Base-by-base conservation (phyloP, 2,329 filamentous ascomycete genomes). In the Fusarium sp. region DNA sequence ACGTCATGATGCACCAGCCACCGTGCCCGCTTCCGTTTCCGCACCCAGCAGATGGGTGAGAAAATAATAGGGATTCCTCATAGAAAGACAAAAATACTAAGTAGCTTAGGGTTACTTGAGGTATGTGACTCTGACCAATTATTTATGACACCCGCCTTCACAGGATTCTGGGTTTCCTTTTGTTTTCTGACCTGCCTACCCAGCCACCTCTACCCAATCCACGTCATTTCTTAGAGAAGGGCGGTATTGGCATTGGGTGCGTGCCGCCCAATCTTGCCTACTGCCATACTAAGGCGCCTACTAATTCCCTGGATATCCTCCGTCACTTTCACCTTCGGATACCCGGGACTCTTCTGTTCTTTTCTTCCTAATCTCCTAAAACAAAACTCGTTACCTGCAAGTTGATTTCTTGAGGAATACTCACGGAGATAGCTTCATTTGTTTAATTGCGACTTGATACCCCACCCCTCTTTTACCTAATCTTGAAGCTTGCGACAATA, bases 181-280 rank as follows among this genome's bases (percentile, higher is more conserved):
- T n/a, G n/a, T n/a, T n/a, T n/a, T n/a, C n/a, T n/a, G n/a, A n/a
- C n/a, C n/a, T n/a, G n/a, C n/a, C n/a, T n/a, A n/a, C n/a, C 67
- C 70, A 73, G 60, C 60, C 68, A 58, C 40, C 30, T 52, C 32
- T 34, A 38, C 21, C 42, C 26, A 65, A 65, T 69, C 71, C 70
- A 73, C 71, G 71, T 75, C 71, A 72, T 74, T 63, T 60, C 55
- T 49, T 38, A 26, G 44, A 12, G 9, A 28, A 56, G 47, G 49
- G 50, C 34, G 58, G 36, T 23, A 30, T 44, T 44, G 43, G 26
- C 36, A 19, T 65, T 19, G 47, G 61, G 60, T 59, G 45, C 53
- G 47, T 44, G 52, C 42, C 58, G 57, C 63, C 63, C 63, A 67
- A 67, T 51, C 26, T 28, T 28, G 43, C 50, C 64, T 58, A 34